phyloP scores from a whole-genome alignment of 805 yeast species.

The Starmerella vaccinii region DNA sequence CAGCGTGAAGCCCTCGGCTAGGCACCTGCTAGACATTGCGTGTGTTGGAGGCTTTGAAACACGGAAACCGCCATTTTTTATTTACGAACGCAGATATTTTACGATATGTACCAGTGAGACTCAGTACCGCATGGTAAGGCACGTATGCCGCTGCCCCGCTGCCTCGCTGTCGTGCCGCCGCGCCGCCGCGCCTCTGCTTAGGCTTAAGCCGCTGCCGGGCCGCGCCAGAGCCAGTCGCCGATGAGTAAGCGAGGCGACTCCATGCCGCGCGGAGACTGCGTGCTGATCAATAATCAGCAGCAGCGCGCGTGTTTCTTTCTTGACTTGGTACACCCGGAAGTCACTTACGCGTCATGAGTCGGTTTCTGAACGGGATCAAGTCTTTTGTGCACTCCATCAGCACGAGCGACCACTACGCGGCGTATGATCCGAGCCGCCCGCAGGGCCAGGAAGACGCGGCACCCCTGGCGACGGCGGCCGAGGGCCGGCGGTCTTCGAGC shows the following conservation, averaged over 20 bases:
- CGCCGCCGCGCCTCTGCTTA: too few relatives aligned
- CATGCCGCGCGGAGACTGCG: background rate
- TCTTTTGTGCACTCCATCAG: conserved; percentile 33
- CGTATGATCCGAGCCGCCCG: conserved; percentile 28
- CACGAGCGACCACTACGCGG: conserved; percentile 34
- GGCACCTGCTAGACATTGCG: too few relatives aligned
- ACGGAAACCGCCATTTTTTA: too few relatives aligned
- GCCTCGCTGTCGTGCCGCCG: too few relatives aligned
- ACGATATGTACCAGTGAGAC: too few relatives aligned
- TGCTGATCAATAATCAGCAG: background rate
- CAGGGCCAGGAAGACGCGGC: conserved; percentile 20
- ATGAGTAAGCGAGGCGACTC: background rate
- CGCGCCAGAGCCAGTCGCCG: background rate
- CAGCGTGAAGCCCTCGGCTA: too few relatives aligned
- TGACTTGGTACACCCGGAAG: background rate
- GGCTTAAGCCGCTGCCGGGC: too few relatives aligned
- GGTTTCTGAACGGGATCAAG: conserved; percentile 26
- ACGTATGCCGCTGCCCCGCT: too few relatives aligned
- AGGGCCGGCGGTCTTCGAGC: conserved; percentile 14
- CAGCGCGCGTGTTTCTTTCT: background rate
- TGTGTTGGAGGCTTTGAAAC: too few relatives aligned
- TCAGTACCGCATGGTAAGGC: too few relatives aligned
- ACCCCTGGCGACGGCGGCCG: conserved; percentile 19
- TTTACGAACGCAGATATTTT: too few relatives aligned
- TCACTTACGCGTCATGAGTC: conserved; percentile 24